Conservation (phyloP, 2,329 filamentous ascomycete genomes). For the Ciborinia camelliae region DNA sequence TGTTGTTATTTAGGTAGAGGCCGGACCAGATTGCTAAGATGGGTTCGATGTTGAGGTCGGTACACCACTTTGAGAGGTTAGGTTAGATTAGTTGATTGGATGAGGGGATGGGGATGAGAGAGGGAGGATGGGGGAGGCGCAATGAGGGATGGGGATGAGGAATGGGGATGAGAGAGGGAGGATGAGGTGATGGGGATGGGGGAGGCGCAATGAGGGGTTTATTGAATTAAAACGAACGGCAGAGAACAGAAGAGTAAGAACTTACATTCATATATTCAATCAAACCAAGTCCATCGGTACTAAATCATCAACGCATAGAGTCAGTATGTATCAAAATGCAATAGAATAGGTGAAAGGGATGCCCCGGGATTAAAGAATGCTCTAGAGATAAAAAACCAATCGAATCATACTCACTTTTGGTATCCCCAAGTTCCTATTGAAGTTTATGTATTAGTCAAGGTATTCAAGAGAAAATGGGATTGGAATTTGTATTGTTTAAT, state of each 20-base stretch:
- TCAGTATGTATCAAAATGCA: no score
- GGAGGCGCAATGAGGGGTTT: no score
- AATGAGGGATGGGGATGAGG: no score
- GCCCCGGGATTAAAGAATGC: not conserved
- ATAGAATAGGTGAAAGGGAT: no score
- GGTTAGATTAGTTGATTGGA: not conserved
- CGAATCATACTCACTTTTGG: not conserved
- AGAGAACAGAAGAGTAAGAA: not conserved
- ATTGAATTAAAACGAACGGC: no score
- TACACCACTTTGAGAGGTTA: slow-evolving; percentile 40
- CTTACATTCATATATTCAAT: slow-evolving; percentile 46
- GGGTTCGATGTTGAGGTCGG: slow-evolving; percentile 46
- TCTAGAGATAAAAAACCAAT: no score
- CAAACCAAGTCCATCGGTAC: slow-evolving; percentile 49
- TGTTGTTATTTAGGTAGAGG: slow-evolving; percentile 42
- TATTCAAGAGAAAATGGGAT: not conserved
- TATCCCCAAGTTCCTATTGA: slow-evolving; percentile 22
- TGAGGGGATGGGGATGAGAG: no score
- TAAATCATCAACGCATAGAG: not conserved
- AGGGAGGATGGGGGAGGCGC: no score
- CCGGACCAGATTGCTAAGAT: slow-evolving; percentile 49
- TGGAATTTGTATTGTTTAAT: slow-evolving; percentile 35
- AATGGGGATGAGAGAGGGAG: no score
- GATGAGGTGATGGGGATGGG: no score
- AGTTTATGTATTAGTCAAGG: not conserved